phyloP scores from a whole-genome alignment of 2,329 filamentous ascomycete species.

The Aspergillus fumigatus region DNA sequence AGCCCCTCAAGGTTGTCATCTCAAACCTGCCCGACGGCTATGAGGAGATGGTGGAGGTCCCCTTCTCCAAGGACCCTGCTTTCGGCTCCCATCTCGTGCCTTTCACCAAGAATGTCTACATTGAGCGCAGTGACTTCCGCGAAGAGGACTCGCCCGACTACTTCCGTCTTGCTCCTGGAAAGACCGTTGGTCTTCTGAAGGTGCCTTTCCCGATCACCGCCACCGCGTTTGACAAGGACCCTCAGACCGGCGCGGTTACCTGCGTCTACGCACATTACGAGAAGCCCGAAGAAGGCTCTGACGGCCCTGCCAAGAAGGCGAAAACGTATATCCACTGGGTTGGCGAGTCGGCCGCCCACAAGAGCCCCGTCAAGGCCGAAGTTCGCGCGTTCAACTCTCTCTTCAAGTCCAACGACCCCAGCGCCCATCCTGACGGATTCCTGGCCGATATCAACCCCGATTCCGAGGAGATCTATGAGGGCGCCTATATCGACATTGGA shows the following conservation, averaged over 20 bases:
- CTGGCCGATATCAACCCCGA: conserved; percentile 79
- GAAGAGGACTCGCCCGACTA: conserved; percentile 68
- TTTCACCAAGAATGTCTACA: conserved; percentile 77
- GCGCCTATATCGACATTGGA: conserved; percentile 77
- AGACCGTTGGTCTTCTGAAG: conserved; percentile 69
- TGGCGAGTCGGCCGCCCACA: conserved; percentile 59
- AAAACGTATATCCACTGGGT: conserved; percentile 92
- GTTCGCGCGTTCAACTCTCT: conserved; percentile 75
- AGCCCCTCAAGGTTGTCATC: conserved; percentile 77
- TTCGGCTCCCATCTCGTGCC: conserved; percentile 52
- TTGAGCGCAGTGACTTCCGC: conserved; percentile 75
- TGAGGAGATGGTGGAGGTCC: conserved; percentile 60
- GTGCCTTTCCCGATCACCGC: conserved; percentile 66
- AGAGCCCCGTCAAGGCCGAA: conserved; percentile 60
- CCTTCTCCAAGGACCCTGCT: conserved; percentile 71
- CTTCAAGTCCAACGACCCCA: conserved; percentile 83
- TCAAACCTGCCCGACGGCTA: conserved; percentile 71
- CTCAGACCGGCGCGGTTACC: conserved; percentile 58
- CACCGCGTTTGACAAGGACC: conserved; percentile 63
- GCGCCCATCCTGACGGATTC: conserved; percentile 72
- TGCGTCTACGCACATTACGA: conserved; percentile 65
- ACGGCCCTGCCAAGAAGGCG: conserved; percentile 48
- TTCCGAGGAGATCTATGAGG: conserved; percentile 71
- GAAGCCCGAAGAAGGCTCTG: conserved; percentile 61
- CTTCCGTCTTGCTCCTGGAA: conserved; percentile 71